Base-by-base conservation (phyloP, 805 yeast genomes). In the Yarrowia sp. region DNA sequence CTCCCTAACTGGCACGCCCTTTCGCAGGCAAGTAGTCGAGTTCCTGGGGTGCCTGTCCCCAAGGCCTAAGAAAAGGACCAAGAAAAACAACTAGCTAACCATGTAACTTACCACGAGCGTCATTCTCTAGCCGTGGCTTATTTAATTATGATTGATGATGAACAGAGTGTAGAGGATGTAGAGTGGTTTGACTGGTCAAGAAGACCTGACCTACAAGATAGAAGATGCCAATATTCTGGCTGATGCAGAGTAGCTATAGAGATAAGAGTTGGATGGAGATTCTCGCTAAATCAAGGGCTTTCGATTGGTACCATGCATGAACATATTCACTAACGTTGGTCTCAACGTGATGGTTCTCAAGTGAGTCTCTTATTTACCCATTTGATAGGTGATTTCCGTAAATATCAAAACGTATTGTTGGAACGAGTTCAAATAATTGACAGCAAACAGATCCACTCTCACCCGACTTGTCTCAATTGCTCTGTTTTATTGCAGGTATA, bases 1-100 rank as follows among this genome's bases (percentile, higher is more conserved):
- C 42, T 55, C 7, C 61, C 61, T 2, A n/a, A 17, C 33, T 55
- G 61, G 61, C 61, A 55, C n/a, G 61, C 61, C n/a, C 20, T 55
- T 14, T 33, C 42, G 5, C 42, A 34, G 15, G 61, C 61, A 9
- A 55, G 61, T 12, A 55, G 61, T n/a, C 46, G 61, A 10, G 61
- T 39, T 15, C 61, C 61, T 5, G 46, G 20, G 12, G 36, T 39
- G 9, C 61, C 61, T 55, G 20, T 55, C n/a, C 61, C 61, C 43
- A 36, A 38, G 33, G 55, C 24, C 7, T 50, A 36, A 12, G 13
- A 10, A 36, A 36, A 6, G 6, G 36, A n/a, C n/a, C n/a, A n/a
- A n/a, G n/a, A n/a, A 24, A 24, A 24, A 24, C 30, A n/a, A 47
- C 6, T 19, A 19, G 30, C 50, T 46, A 46, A 46, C 50, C 42